Evolutionary conservation across 108 stramenopile genomes (phyloP).

Genomic region (Heterococcus sp.): DNA sequence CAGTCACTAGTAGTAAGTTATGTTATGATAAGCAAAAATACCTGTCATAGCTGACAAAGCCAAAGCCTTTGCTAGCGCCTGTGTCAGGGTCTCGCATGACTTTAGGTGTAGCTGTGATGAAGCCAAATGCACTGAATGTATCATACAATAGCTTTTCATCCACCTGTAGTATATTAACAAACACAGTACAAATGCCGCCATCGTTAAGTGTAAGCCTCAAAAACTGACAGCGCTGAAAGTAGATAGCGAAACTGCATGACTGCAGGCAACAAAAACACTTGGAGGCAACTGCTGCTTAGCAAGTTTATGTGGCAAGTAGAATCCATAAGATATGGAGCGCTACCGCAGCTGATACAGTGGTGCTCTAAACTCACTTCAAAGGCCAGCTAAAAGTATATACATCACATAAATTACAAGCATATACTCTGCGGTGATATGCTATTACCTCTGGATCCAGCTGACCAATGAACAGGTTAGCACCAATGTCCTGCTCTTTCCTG

Average conservation of each 20-base stretch:
- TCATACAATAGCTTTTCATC: slow-evolving; percentile 97
- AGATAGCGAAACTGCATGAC: too few species aligned
- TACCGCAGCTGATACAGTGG: too few species aligned
- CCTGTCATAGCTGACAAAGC: slow-evolving; percentile 84
- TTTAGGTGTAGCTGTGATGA: slow-evolving; percentile 78
- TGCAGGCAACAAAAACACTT: too few species aligned
- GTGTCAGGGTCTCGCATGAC: slow-evolving; percentile 81
- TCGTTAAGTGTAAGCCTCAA: neutral
- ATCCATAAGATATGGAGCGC: too few species aligned
- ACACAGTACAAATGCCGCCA: slow-evolving; percentile 50
- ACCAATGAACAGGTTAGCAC: slow-evolving; percentile 97
- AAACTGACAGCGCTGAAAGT: too few species aligned
- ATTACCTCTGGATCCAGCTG: slow-evolving; percentile 77
- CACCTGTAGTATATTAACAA: slow-evolving; percentile 46
- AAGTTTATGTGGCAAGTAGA: too few species aligned
- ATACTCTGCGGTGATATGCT: too few species aligned
- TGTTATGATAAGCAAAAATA: neutral
- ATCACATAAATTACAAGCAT: too few species aligned
- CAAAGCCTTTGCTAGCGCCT: slow-evolving; percentile 82
- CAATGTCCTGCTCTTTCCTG: slow-evolving; percentile 79
- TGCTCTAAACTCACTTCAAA: too few species aligned
- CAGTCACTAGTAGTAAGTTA: too few species aligned
- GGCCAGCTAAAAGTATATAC: too few species aligned
- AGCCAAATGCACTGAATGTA: slow-evolving; percentile 95
- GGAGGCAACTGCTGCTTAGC: too few species aligned